Conservation (phyloP, 2,329 filamentous ascomycete genomes). For the Claviceps fusiformis region DNA sequence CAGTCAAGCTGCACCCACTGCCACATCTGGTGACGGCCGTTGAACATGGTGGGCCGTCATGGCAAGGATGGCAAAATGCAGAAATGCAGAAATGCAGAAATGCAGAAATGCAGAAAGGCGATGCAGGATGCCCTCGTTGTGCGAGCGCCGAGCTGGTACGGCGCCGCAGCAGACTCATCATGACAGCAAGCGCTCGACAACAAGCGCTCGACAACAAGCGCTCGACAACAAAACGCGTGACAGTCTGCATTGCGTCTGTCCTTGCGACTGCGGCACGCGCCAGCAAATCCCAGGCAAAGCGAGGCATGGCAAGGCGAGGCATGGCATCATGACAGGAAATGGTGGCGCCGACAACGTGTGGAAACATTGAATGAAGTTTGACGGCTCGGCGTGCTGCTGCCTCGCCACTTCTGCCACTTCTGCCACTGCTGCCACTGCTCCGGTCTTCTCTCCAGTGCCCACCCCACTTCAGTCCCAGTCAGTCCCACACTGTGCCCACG, state of each 20-base stretch:
- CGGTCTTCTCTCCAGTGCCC: too few relatives aligned
- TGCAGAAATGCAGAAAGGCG: too few relatives aligned
- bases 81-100: neutral
- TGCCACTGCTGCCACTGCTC: too few relatives aligned
- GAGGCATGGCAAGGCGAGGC: neutral
- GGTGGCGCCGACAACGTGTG: constrained; percentile 4
- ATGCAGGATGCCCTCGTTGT: neutral
- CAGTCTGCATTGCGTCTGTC: too few relatives aligned
- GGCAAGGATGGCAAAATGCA: neutral
- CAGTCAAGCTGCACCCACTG: neutral
- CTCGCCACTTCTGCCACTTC: too few relatives aligned
- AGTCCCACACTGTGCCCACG: too few relatives aligned
- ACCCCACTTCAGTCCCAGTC: too few relatives aligned
- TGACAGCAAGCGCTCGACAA: too few relatives aligned
- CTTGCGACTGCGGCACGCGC: too few relatives aligned
- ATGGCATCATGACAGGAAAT: neutral
- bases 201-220: too few relatives aligned
- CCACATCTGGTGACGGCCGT: neutral
- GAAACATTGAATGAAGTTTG: neutral
- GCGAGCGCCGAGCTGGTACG: neutral
- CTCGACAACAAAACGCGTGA: neutral
- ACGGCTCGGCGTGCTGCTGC: neutral
- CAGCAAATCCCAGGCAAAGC: neutral
- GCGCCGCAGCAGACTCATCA: neutral
- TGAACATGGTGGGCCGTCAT: neutral